Base-by-base conservation (phyloP, 768 basidiomycete species). In the Lactarius deliciosus region DNA sequence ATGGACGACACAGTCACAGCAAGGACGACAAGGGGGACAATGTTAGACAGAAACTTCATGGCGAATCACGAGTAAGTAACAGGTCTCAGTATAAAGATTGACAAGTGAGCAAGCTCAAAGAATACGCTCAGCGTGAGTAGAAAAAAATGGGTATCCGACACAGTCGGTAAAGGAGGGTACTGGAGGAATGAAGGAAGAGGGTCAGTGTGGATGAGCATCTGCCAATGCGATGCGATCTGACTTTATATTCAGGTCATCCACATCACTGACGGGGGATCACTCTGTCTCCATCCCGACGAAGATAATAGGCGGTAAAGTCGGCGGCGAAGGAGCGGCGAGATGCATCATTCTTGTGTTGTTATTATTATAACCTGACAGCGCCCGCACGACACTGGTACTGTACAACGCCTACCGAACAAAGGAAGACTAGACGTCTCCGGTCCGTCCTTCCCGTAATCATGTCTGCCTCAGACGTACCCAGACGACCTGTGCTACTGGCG, bases 81-180 rank as follows among this genome's bases (percentile, higher is more conserved):
- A 60, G 34, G 30, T 53, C 28, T 41, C 34, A 16, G 11, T 16
- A 25, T 38, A 60, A 60, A 38, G 55, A 40, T 32, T 53, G 38
- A 25, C n/a, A 25, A 59, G n/a, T 9, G 47, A 60, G 61, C 40
- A 57, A 45, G 58, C 38, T 57, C 53, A 62, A 38, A n/a, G 36
- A 43, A 56, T 50, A 36, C 67, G 67, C 62, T 41, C 63, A 61
- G 63, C 61, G 59, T 41, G n/a, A 68, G 59, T 5, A 16, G 45
- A 64, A 61, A 54, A 54, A 28, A 60, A n/a, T 22, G 41, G 25
- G 57, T 47, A 28, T 13, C 66, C 69, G 69, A 68, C 34, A 9
- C 69, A 60, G 69, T 68, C 69, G 69, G 66, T 60, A 47, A 50
- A 40, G 28, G 57, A 57, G 57, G 11, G 59, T 67, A 56, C 10